Conservation (phyloP, 129 eudicot genomes). For the Tagetes erecta region DNA sequence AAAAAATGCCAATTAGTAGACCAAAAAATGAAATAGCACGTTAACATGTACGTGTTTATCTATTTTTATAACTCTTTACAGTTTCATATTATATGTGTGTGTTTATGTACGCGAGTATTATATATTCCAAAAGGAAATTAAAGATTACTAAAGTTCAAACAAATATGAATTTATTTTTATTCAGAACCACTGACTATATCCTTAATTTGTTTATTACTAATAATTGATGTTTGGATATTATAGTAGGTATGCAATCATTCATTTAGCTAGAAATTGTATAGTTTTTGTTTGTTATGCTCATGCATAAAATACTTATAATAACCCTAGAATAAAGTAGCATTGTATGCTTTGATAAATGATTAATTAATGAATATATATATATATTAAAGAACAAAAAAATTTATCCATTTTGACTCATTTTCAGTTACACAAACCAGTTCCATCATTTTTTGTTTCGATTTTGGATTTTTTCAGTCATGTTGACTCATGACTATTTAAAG, state of each 20-base stretch:
- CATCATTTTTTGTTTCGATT: too few species aligned
- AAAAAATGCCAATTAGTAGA: background rate
- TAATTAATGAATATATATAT: background rate
- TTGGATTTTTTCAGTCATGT: too few species aligned
- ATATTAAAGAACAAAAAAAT: background rate
- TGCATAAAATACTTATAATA: background rate
- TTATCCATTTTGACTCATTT: conserved; percentile 1
- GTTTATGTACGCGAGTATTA: too few species aligned
- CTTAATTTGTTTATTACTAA: background rate
- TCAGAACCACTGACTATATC: background rate
- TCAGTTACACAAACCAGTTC: too few species aligned
- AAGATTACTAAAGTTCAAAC: background rate
- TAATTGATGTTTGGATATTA: background rate
- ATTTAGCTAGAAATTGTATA: too few species aligned
- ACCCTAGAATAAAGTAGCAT: background rate
- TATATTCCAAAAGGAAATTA: background rate
- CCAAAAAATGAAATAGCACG: background rate
- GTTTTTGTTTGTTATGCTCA: background rate
- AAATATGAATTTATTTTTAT: background rate
- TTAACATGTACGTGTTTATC: background rate
- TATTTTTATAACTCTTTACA: background rate
- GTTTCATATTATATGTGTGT: background rate
- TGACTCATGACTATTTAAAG: too few species aligned
- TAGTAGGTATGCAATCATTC: background rate
- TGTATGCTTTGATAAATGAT: background rate